Percentiles rank a stretch among this genome's conserved stretches.
Conservation (phyloP, 2,329 filamentous ascomycete genomes). For the Diaporthe batatas region DNA sequence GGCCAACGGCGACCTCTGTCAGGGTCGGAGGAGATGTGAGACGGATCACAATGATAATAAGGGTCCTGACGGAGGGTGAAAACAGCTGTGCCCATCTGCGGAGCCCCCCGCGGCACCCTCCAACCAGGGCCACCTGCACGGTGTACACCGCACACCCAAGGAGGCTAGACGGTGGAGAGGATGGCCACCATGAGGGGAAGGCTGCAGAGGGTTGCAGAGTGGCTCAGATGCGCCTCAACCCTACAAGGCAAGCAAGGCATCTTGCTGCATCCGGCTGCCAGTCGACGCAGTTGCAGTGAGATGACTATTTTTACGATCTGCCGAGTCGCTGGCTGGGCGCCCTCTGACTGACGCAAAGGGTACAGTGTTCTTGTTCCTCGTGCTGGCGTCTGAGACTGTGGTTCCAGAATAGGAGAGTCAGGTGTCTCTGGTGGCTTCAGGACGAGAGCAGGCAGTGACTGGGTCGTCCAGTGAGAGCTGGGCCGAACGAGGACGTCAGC, state of each 20-base stretch:
- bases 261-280: conserved; percentile 29
- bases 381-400: conserved; percentile 13
- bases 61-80: background rate
- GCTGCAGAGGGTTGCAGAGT: conserved; percentile 22
- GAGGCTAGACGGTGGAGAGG: conserved; percentile 11
- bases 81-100: conserved; percentile 8
- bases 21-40: conserved; percentile 6
- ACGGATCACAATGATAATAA: background rate
- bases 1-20: conserved; percentile 1
- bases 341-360: conserved; percentile 4
- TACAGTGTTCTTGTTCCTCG: background rate
- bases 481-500: background rate
- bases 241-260: conserved; percentile 22
- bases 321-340: conserved; percentile 14
- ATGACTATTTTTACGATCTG: conserved; percentile 40
- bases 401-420: conserved; percentile 2
- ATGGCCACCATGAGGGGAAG: conserved; percentile 1
- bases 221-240: conserved; percentile 23
- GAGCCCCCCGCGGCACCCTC: conserved; percentile 26
- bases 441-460: conserved; percentile 1
- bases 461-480: background rate
- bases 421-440: conserved; percentile 5
- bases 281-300: conserved; percentile 26
- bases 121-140: background rate
- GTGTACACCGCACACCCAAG: background rate